phyloP scores from a whole-genome alignment of 2,329 filamentous ascomycete species.

The Fonsecaea pedrosoi region DNA sequence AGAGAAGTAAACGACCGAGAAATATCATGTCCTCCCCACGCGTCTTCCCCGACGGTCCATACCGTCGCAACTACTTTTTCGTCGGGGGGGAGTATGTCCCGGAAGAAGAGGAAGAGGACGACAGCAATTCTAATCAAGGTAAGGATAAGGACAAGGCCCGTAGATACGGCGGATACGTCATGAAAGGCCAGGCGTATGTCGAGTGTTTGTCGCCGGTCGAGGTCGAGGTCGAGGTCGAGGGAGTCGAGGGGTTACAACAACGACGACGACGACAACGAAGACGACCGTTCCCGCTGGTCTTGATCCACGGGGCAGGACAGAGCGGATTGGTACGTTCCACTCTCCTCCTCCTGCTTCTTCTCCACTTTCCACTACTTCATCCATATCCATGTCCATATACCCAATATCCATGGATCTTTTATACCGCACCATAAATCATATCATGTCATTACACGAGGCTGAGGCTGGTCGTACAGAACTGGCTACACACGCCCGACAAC shows the following conservation, averaged over 20 bases:
- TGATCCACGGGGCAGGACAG: neutral
- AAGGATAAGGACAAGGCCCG: neutral
- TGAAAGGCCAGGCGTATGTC: neutral
- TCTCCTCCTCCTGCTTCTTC: no score
- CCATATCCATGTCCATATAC: no score
- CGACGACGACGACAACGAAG: neutral
- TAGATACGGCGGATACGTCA: neutral
- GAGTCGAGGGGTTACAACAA: no score
- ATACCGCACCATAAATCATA: no score
- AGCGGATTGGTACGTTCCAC: neutral
- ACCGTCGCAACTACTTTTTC: neutral
- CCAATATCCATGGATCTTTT: no score
- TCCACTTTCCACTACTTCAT: no score
- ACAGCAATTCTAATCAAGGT: no score
- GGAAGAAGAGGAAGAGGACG: neutral
- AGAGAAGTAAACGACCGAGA: neutral
- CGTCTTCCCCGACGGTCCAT: neutral
- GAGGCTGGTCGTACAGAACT: neutral
- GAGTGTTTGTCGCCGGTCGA: neutral
- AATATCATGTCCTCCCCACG: neutral
- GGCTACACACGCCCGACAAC: slow-evolving; percentile 52
- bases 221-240: neutral
- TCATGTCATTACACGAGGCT: no score
- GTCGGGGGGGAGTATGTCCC: neutral
- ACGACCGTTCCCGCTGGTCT: neutral